A percentile compares a stretch with the other conserved stretches of the same genome.
Evolutionary conservation across 2,329 filamentous ascomycete species (phyloP).

Genomic region (Calonectria hongkongensis): DNA sequence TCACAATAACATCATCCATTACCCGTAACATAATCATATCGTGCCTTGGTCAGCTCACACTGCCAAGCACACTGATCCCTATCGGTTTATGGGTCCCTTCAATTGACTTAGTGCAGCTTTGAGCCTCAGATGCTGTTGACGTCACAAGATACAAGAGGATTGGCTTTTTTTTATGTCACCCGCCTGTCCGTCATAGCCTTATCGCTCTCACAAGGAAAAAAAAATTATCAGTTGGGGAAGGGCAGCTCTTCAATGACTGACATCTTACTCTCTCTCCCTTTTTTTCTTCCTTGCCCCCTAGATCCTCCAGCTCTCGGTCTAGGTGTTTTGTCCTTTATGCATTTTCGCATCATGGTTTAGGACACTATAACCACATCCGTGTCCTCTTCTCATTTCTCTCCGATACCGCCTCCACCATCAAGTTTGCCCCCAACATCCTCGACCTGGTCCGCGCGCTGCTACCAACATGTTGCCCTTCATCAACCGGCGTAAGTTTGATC

Average conservation of each 20-base stretch:
- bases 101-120: too few relatives aligned
- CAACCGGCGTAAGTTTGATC: conserved; percentile 49
- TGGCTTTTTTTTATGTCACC: too few relatives aligned
- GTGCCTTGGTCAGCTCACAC: too few relatives aligned
- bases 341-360: conserved; percentile 26
- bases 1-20: too few relatives aligned
- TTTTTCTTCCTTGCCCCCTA: background rate
- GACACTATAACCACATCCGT: background rate
- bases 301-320: background rate
- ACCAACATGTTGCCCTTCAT: conserved; percentile 48
- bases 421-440: conserved; percentile 29
- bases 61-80: too few relatives aligned
- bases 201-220: background rate
- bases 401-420: conserved; percentile 1
- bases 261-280: background rate
- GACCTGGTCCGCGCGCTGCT: conserved; percentile 18
- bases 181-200: background rate
- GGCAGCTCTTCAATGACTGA: conserved; percentile 11
- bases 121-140: too few relatives aligned
- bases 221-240: background rate
- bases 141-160: too few relatives aligned
- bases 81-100: too few relatives aligned
- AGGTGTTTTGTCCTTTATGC: background rate
- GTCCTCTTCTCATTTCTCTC: background rate
- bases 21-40: too few relatives aligned